Conservation (phyloP, 202 grass and related monocot genomes). For the Thinopyrum obtusiflorum region DNA sequence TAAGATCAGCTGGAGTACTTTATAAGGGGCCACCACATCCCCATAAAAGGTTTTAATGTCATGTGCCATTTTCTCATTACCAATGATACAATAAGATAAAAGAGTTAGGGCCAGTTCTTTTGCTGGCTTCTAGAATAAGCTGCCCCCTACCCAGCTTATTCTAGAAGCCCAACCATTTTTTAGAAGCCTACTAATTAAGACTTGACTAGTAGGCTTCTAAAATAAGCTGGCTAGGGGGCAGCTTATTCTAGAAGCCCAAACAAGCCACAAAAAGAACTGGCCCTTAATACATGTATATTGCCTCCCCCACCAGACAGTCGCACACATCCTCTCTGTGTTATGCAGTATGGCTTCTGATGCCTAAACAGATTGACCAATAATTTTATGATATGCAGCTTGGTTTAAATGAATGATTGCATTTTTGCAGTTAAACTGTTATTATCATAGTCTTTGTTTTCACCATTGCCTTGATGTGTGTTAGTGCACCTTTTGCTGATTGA, state of each 20-base stretch:
- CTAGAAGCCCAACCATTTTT: too few relatives aligned
- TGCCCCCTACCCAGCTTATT: too few relatives aligned
- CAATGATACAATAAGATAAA: not conserved
- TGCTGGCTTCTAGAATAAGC: too few relatives aligned
- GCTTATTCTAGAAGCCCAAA: too few relatives aligned
- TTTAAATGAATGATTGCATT: conserved; percentile 25
- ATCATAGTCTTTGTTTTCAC: not conserved
- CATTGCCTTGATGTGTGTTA: not conserved
- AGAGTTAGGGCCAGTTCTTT: not conserved
- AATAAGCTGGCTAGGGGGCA: too few relatives aligned
- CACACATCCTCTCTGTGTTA: not conserved
- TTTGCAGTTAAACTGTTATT: conserved; percentile 18
- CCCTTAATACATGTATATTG: not conserved
- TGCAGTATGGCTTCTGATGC: too few relatives aligned
- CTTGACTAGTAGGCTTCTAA: too few relatives aligned
- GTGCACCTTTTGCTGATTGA: not conserved
- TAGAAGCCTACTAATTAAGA: too few relatives aligned
- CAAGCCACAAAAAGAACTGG: too few relatives aligned
- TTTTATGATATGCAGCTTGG: not conserved
- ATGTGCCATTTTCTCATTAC: not conserved
- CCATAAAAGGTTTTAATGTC: not conserved
- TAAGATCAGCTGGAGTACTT: not conserved
- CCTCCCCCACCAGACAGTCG: not conserved
- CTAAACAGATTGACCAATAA: not conserved
- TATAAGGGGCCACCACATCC: not conserved